phyloP scores from a whole-genome alignment of 1,284 basidiomycete species.

The Boletus mariae region DNA sequence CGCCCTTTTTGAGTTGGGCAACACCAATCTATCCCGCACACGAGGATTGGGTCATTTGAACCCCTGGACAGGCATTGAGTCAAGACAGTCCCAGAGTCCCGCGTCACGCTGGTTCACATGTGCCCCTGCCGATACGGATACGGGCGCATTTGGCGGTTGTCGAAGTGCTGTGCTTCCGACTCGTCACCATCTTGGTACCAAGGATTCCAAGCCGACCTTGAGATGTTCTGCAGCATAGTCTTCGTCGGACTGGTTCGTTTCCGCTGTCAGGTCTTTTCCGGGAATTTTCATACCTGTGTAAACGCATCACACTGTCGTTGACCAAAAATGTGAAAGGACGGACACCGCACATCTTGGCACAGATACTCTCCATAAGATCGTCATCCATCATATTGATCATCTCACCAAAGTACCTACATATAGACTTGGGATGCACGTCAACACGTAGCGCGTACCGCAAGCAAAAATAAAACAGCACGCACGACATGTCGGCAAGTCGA shows the following conservation, averaged over 20 bases:
- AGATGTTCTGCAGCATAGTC: conserved; percentile 37
- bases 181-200: conserved; percentile 31
- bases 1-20: too few relatives aligned
- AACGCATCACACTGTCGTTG: neutral
- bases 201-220: conserved; percentile 13
- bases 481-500: too few relatives aligned
- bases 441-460: too few relatives aligned
- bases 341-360: conserved; percentile 83
- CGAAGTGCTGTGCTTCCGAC: conserved; percentile 1
- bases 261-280: conserved; percentile 54
- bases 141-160: conserved; percentile 1
- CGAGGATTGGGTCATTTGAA: conserved; percentile 24
- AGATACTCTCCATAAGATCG: conserved; percentile 52
- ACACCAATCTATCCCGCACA: conserved; percentile 2
- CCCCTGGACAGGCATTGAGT: conserved; percentile 13
- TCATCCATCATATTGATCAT: conserved; percentile 51
- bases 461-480: conserved; percentile 38
- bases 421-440: too few relatives aligned
- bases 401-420: conserved; percentile 59
- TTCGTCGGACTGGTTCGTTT: conserved; percentile 49
- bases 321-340: conserved; percentile 25
- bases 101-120: neutral
- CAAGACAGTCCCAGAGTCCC: conserved; percentile 23
- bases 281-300: conserved; percentile 68
- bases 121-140: neutral